Evolutionary conservation across 192 early-diverging fungal genomes (phyloP).

Genomic region (Podila epicladia): DNA sequence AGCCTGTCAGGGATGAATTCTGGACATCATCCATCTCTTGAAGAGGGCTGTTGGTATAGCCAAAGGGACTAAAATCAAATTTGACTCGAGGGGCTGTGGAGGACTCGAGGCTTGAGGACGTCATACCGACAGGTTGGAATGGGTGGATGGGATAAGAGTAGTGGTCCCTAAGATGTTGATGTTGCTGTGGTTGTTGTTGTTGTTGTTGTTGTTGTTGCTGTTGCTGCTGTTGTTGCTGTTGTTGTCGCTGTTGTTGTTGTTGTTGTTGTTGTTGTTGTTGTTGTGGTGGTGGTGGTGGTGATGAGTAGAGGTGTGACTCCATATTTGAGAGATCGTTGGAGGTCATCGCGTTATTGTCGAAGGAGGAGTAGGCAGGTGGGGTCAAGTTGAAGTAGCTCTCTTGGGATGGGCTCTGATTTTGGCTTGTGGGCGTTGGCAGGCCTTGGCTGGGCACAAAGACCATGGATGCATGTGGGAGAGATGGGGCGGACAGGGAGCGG

Average conservation of each 20-base stretch:
- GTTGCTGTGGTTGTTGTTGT: conserved; percentile 15
- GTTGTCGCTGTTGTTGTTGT: conserved; percentile 21
- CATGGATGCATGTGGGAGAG: conserved; percentile 2
- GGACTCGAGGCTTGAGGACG: neutral
- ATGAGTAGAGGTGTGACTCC: neutral
- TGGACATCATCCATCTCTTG: conserved; percentile 45
- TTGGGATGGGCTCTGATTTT: no score
- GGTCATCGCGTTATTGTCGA: no score
- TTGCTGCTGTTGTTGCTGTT: conserved; percentile 12
- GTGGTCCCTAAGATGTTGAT: conserved; percentile 4
- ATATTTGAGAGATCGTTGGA: no score
- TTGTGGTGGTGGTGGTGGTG: conserved; percentile 6
- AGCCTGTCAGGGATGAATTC: conserved; percentile 1
- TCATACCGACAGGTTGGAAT: conserved; percentile 12
- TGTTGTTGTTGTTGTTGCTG: conserved; percentile 17
- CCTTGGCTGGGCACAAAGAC: neutral
- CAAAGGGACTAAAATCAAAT: neutral
- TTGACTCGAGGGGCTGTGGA: conserved; percentile 1
- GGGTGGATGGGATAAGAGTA: conserved; percentile 30
- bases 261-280: conserved; percentile 15
- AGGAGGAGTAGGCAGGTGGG: no score
- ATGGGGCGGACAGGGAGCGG: conserved; percentile 30
- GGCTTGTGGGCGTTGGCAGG: neutral
- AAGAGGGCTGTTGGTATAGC: neutral
- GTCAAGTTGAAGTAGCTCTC: no score